phyloP scores from a whole-genome alignment of 306 rosid species.

The Fragaria nilgerrensis region DNA sequence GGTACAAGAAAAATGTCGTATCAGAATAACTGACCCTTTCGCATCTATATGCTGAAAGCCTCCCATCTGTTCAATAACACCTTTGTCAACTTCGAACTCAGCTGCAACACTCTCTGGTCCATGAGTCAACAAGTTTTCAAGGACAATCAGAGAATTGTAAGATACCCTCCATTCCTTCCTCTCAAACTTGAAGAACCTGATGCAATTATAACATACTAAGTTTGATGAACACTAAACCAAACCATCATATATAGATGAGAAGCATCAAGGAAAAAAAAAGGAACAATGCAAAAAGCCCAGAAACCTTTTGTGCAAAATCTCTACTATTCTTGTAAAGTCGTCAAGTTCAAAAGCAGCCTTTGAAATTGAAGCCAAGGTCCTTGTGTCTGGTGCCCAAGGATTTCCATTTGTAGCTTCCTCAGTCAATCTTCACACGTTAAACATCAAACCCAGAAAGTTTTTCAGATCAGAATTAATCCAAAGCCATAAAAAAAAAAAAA shows the following conservation, averaged over 20 bases:
- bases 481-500: constrained; percentile 9
- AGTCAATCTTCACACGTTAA: constrained; percentile 49
- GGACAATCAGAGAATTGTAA: constrained; percentile 68
- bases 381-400: constrained; percentile 63
- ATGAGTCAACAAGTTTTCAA: constrained; percentile 82
- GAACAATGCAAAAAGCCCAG: not conserved
- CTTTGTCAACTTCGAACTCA: constrained; percentile 69
- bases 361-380: constrained; percentile 74
- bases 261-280: not conserved
- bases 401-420: constrained; percentile 85
- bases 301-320: constrained; percentile 49
- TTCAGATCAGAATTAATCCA: constrained; percentile 19
- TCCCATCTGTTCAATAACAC: constrained; percentile 55
- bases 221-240: constrained; percentile 32
- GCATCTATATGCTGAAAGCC: constrained; percentile 70
- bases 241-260: not conserved
- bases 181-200: constrained; percentile 71
- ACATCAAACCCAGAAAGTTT: not conserved
- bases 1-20: not conserved
- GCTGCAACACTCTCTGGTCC: constrained; percentile 87
- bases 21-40: constrained; percentile 43
- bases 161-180: constrained; percentile 81
- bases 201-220: constrained; percentile 38
- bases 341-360: constrained; percentile 94
- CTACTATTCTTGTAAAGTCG: constrained; percentile 67